Base-by-base conservation (phyloP, 2,329 filamentous ascomycete genomes). In the Aspergillus felis region DNA sequence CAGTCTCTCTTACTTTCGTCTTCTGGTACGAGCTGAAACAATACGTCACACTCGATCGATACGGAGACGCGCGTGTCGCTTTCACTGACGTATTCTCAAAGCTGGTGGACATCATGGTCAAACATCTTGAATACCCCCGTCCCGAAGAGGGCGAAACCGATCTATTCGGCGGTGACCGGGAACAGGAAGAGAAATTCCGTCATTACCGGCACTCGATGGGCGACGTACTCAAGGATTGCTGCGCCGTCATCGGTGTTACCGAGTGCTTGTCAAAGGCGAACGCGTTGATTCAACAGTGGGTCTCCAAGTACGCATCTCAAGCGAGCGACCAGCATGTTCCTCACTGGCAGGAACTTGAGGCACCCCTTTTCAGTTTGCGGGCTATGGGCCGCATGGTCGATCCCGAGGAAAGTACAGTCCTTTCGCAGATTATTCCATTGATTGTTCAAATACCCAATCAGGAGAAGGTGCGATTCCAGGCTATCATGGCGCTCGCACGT, bases 11-110 rank as follows among this genome's bases (percentile, higher is more conserved):
- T 68, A 99, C 95, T 0, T 99, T 99, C 76, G 87, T 86, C 64
- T 97, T 99, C 78, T 99, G 94, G 94, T 97, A 95, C 72, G 94
- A 99, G 71, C 83, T 99, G 50, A 99, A 99, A 80, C 92, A 97
- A 73, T 97, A 96, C 72, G 82, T 99, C 50, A 92, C 92, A 1
- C 76, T 99, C 54, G 93, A 97, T 38, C 88, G 88, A 64, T 99
- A 97, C 71, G 89, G 90, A 53, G 84, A 92, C 66, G 89, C 92
- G 44, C 86, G 92, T 53, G 75, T 91, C 61, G 83, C 89, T 66
- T 84, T 91, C 55, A 81, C 90, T 38, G 90, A 95, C 64, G 79
- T 97, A 50, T 99, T 91, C 75, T 90, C 91, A 1, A 89, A 89
- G 70, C 81, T 99, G 42, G 92, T 99, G 58, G 93, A 97, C 70